Evolutionary conservation across 2,329 filamentous ascomycete species (phyloP).

Genomic region (Beauveria sp.): DNA sequence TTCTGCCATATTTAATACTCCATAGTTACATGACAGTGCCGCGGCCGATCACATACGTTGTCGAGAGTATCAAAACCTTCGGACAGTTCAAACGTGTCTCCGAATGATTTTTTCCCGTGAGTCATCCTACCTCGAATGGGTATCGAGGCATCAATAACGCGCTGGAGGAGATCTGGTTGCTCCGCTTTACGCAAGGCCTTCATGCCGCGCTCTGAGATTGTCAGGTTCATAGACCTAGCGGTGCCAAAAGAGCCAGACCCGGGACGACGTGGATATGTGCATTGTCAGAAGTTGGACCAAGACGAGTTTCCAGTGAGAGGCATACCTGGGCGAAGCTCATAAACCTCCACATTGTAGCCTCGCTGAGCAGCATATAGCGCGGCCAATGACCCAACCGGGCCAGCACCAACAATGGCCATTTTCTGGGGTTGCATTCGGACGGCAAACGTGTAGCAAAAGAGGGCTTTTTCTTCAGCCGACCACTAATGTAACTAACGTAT

Average conservation of each 20-base stretch:
- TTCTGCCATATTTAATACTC: constrained; percentile 39
- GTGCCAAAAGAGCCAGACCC: constrained; percentile 83
- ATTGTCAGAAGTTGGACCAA: constrained; percentile 3
- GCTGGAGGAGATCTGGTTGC: constrained; percentile 59
- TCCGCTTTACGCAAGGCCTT: constrained; percentile 71
- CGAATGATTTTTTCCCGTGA: constrained; percentile 59
- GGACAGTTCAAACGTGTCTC: constrained; percentile 67
- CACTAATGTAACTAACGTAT: too few relatives aligned
- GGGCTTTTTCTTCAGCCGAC: too few relatives aligned
- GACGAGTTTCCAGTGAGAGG: neutral
- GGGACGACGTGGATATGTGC: constrained; percentile 74
- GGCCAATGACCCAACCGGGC: neutral
- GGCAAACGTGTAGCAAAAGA: too few relatives aligned
- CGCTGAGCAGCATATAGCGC: neutral
- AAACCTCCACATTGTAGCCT: neutral
- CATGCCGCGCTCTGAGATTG: constrained; percentile 87
- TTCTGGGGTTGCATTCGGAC: neutral
- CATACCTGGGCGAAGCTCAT: neutral
- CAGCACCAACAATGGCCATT: neutral
- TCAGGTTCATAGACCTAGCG: constrained; percentile 93
- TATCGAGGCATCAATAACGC: constrained; percentile 69
- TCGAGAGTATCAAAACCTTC: constrained; percentile 89
- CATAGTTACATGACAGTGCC: neutral
- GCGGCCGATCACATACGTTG: constrained; percentile 46
- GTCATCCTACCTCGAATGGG: constrained; percentile 98